phyloP scores from a whole-genome alignment of 2,329 filamentous ascomycete genomes.

The Diaporthe destruens region DNA sequence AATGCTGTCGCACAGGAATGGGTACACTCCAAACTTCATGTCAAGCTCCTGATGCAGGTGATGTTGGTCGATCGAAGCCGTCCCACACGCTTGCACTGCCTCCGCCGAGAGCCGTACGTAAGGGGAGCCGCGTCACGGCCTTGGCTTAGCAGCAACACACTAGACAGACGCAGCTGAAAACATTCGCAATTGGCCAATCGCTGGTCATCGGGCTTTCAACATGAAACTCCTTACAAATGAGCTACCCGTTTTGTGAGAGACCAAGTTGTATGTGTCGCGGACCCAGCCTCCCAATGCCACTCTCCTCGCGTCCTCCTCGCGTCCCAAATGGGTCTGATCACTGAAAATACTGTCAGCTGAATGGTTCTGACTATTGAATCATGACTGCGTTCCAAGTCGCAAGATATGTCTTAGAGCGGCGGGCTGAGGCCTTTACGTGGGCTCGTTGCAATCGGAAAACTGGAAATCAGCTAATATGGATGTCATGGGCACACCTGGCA shows the following conservation, averaged over 20 bases:
- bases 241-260: background rate
- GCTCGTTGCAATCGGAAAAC: background rate
- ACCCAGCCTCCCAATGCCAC: background rate
- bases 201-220: background rate
- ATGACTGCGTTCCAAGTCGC: background rate
- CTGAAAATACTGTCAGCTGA: background rate
- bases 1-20: background rate
- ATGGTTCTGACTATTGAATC: background rate
- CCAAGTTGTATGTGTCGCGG: background rate
- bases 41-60: background rate
- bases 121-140: constrained; percentile 32
- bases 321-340: background rate
- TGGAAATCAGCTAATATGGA: too few relatives aligned
- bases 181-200: background rate
- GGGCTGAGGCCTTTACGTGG: background rate
- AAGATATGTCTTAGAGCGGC: background rate
- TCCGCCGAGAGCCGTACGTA: constrained; percentile 32
- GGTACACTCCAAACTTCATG: background rate
- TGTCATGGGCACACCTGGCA: too few relatives aligned
- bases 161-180: constrained; percentile 21
- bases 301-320: background rate
- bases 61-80: constrained; percentile 3
- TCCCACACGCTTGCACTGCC: constrained; percentile 26
- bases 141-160: constrained; percentile 23
- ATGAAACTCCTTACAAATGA: background rate